A percentile compares a stretch with the other conserved stretches of the same genome.
Evolutionary conservation across 75 land plant genomes (phyloP).

Genomic region (Isoetes taiwanensis): DNA sequence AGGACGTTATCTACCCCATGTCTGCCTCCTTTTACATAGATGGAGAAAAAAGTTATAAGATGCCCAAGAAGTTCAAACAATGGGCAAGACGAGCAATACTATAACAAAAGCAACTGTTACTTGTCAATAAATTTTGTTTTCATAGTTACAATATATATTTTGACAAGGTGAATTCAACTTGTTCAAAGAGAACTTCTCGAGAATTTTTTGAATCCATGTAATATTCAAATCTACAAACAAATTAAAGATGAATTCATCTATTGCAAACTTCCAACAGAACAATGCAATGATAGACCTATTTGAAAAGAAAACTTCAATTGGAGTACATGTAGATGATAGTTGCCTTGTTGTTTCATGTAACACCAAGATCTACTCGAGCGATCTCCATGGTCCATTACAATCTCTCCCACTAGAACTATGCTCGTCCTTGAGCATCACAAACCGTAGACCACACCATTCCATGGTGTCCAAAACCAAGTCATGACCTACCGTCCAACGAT

Average conservation of each 20-base stretch:
- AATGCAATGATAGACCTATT: conserved; percentile 34
- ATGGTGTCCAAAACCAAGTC: no score
- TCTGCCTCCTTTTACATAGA: no score
- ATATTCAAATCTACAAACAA: conserved; percentile 83
- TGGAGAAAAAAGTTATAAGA: no score
- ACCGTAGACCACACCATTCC: no score
- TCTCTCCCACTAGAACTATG: no score
- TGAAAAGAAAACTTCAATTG: conserved; percentile 49
- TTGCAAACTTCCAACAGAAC: background rate
- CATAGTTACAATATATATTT: conserved; percentile 2
- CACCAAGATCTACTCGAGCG: no score
- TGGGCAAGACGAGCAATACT: no score
- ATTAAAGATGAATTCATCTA: background rate
- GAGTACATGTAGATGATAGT: conserved; percentile 30
- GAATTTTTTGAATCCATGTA: conserved; percentile 45
- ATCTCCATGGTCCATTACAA: no score
- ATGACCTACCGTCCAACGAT: no score
- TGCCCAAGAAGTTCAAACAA: no score
- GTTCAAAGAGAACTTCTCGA: conserved; percentile 67
- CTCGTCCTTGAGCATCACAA: no score
- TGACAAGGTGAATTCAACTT: conserved; percentile 46
- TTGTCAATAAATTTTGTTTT: conserved; percentile 52
- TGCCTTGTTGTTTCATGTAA: conserved; percentile 58
- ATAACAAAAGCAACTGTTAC: conserved; percentile 10
- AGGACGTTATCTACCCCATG: no score